Conservation (phyloP, 768 basidiomycete genomes). For the Suillus cothurnatus region DNA sequence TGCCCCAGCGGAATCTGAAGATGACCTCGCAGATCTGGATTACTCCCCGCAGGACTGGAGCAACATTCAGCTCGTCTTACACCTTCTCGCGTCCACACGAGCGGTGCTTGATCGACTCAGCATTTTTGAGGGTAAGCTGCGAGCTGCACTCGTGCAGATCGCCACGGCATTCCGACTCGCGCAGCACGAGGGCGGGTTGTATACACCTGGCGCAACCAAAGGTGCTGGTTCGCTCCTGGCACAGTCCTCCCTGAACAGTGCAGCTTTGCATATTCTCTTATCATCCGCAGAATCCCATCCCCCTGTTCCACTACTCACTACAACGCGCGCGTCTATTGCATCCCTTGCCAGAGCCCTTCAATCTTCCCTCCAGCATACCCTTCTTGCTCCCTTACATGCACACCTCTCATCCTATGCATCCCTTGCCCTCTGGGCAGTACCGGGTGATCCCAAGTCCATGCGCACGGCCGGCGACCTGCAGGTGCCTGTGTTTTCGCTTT, state of each 20-base stretch:
- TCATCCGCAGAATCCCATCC: slow-evolving; percentile 40
- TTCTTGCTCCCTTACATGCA: slow-evolving; percentile 78
- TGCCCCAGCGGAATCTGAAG: slow-evolving; percentile 40
- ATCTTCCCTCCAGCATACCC: slow-evolving; percentile 73
- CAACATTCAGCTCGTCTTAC: slow-evolving; percentile 78
- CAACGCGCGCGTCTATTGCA: slow-evolving; percentile 56
- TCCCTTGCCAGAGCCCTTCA: slow-evolving; percentile 77
- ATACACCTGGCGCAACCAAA: slow-evolving; percentile 57
- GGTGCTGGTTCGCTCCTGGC: slow-evolving; percentile 77
- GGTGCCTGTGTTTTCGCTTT: slow-evolving; percentile 91
- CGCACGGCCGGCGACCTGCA: slow-evolving; percentile 39
- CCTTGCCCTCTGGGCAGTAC: slow-evolving; percentile 64
- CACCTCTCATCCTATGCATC: slow-evolving; percentile 74
- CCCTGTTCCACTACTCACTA: slow-evolving; percentile 47
- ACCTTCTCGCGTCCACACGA: slow-evolving; percentile 81
- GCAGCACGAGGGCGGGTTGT: slow-evolving; percentile 51
- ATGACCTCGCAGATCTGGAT: slow-evolving; percentile 79
- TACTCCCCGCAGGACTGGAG: slow-evolving; percentile 91
- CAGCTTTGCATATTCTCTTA: slow-evolving; percentile 70
- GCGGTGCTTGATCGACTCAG: slow-evolving; percentile 68
- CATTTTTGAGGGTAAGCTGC: slow-evolving; percentile 72
- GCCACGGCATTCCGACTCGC: slow-evolving; percentile 61
- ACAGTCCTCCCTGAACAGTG: slow-evolving; percentile 79
- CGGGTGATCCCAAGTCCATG: slow-evolving; percentile 48
- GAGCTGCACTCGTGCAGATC: slow-evolving; percentile 57